Percentiles rank a stretch among this genome's conserved stretches.
phyloP scores from a whole-genome alignment of 257 asterid genomes.

The Nicotiana obtusifolia region DNA sequence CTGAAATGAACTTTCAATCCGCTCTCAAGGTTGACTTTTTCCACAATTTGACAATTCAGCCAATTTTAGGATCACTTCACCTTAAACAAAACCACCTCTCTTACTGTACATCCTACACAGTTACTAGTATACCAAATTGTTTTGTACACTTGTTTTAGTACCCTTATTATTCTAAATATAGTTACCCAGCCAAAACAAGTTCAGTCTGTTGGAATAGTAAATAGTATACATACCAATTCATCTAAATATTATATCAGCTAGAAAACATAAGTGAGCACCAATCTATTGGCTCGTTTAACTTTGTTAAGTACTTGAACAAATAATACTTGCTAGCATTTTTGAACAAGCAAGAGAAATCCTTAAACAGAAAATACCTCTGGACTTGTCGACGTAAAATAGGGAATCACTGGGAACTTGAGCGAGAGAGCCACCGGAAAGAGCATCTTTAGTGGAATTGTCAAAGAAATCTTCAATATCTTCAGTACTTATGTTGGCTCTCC shows the following conservation, averaged over 20 bases:
- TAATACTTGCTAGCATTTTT: background rate
- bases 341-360: background rate
- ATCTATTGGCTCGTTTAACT: background rate
- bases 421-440: conserved; percentile 89
- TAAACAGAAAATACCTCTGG: conserved; percentile 48
- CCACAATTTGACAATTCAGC: background rate
- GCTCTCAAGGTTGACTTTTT: background rate
- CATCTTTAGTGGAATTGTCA: conserved; percentile 84
- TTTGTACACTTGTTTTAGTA: background rate
- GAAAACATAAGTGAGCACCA: background rate
- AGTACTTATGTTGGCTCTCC: conserved; percentile 96
- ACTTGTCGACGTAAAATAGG: conserved; percentile 73
- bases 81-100: too few relatives aligned
- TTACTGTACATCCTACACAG: too few relatives aligned
- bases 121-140: background rate
- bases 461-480: conserved; percentile 78
- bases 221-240: background rate
- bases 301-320: background rate
- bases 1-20: background rate
- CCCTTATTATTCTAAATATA: background rate
- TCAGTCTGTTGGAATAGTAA: background rate
- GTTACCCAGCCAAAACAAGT: background rate
- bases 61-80: too few relatives aligned
- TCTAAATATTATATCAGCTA: background rate
- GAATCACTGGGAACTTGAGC: conserved; percentile 62